Evolutionary conservation across 208 protist genomes (phyloP).

Genomic region (Leishmania guyanensis): DNA sequence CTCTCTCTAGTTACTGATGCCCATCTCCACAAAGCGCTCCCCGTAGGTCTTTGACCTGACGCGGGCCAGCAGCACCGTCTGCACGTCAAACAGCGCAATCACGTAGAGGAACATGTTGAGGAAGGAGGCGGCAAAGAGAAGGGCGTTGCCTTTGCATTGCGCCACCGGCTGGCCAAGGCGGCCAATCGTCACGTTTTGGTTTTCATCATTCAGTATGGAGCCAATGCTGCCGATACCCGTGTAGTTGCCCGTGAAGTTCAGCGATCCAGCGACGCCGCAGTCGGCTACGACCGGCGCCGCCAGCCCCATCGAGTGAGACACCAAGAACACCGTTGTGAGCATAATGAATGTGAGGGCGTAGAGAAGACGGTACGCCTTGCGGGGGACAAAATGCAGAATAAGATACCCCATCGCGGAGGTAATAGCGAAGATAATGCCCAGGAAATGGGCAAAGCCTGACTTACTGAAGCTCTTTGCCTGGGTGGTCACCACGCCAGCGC

Average conservation of each 20-base stretch:
- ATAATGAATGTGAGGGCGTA: conserved; percentile 75
- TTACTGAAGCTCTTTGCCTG: conserved; percentile 53
- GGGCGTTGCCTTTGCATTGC: conserved; percentile 48
- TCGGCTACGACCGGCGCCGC: conserved; percentile 55
- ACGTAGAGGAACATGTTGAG: conserved; percentile 63
- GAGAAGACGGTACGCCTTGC: conserved; percentile 78
- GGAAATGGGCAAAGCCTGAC: conserved; percentile 74
- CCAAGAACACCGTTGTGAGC: conserved; percentile 58
- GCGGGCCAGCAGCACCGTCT: conserved; percentile 70
- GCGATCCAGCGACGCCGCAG: conserved; percentile 37
- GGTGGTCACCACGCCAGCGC: conserved; percentile 53
- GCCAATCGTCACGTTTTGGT: conserved; percentile 40
- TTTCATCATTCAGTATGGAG: conserved; percentile 25
- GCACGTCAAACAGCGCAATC: conserved; percentile 81
- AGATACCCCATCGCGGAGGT: conserved; percentile 64
- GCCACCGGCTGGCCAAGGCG: conserved; percentile 53
- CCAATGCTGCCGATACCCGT: conserved; percentile 31
- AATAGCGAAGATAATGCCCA: conserved; percentile 66
- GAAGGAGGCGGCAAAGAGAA: conserved; percentile 64
- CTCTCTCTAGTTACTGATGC: conserved; percentile 65
- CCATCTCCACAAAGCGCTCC: conserved; percentile 85
- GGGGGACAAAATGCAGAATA: conserved; percentile 76
- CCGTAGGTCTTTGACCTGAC: conserved; percentile 88
- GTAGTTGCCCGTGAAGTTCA: conserved; percentile 30
- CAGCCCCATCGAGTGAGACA: conserved; percentile 72